Conservation (phyloP, 1,139 yeast genomes). For the Kurtzmaniella natalensis region DNA sequence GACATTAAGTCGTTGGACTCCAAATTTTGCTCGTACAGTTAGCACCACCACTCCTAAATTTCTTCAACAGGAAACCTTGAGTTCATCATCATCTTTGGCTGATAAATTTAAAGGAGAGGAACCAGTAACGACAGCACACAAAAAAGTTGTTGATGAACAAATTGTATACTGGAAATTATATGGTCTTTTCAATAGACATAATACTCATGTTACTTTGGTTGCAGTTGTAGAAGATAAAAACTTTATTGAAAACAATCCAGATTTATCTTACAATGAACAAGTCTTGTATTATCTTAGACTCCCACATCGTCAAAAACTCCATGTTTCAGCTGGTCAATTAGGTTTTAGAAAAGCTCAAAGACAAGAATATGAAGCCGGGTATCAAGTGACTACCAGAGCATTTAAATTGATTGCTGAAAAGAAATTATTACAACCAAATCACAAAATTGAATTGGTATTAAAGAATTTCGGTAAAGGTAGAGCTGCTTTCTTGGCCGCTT, state of each 20-base stretch:
- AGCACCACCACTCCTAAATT: too few relatives aligned
- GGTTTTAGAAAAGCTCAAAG: conserved; percentile 79
- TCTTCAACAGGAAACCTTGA: too few relatives aligned
- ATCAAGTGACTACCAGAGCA: conserved; percentile 73
- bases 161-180: conserved; percentile 64
- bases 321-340: conserved; percentile 66
- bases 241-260: conserved; percentile 52
- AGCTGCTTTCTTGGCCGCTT: conserved; percentile 78
- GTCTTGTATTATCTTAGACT: conserved; percentile 75
- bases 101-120: background rate
- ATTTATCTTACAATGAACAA: conserved; percentile 63
- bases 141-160: conserved; percentile 21
- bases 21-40: too few relatives aligned
- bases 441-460: conserved; percentile 66
- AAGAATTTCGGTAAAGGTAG: conserved; percentile 88
- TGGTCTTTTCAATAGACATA: conserved; percentile 75
- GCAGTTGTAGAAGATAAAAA: conserved; percentile 66
- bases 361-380: conserved; percentile 93
- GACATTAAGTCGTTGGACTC: too few relatives aligned
- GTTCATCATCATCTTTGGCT: background rate
- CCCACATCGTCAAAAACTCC: conserved; percentile 69
- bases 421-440: conserved; percentile 45
- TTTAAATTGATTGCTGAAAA: conserved; percentile 67
- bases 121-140: background rate
- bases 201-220: conserved; percentile 73